Percentiles rank a stretch among this genome's conserved stretches.
phyloP scores from a whole-genome alignment of 768 basidiomycete genomes.

The Serendipita indica region DNA sequence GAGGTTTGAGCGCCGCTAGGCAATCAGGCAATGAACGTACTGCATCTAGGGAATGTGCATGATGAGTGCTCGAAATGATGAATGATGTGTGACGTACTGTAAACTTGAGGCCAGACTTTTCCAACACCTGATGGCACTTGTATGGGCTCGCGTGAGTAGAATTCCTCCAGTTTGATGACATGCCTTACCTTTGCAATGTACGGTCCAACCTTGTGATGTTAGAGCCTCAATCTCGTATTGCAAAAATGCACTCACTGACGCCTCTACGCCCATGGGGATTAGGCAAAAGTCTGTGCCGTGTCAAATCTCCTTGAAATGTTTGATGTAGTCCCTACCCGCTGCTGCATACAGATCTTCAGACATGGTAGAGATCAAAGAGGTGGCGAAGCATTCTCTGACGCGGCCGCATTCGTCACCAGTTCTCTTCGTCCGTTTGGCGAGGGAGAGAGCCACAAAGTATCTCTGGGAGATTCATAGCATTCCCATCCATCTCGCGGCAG shows the following conservation, averaged over 20 bases:
- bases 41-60: slow-evolving; percentile 24
- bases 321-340: slow-evolving; percentile 36
- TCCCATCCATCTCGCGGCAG: too few species aligned
- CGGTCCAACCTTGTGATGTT: slow-evolving; percentile 14
- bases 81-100: slow-evolving; percentile 34
- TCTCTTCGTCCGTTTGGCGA: too few species aligned
- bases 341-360: slow-evolving; percentile 54
- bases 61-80: background rate
- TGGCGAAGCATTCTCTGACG: too few species aligned
- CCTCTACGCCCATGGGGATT: slow-evolving; percentile 68
- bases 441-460: too few species aligned
- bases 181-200: slow-evolving; percentile 20
- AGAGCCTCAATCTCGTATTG: background rate
- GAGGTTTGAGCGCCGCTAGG: slow-evolving; percentile 12
- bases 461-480: too few species aligned
- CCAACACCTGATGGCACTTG: slow-evolving; percentile 68
- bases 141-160: background rate
- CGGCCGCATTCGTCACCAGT: too few species aligned
- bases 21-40: slow-evolving; percentile 18
- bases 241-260: slow-evolving; percentile 37
- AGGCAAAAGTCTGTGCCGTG: slow-evolving; percentile 61
- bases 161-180: slow-evolving; percentile 30
- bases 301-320: background rate
- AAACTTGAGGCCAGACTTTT: slow-evolving; percentile 68
- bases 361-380: too few species aligned